Evolutionary conservation across 2,329 filamentous ascomycete genomes (phyloP).

Genomic region (Talaromyces sp.): DNA sequence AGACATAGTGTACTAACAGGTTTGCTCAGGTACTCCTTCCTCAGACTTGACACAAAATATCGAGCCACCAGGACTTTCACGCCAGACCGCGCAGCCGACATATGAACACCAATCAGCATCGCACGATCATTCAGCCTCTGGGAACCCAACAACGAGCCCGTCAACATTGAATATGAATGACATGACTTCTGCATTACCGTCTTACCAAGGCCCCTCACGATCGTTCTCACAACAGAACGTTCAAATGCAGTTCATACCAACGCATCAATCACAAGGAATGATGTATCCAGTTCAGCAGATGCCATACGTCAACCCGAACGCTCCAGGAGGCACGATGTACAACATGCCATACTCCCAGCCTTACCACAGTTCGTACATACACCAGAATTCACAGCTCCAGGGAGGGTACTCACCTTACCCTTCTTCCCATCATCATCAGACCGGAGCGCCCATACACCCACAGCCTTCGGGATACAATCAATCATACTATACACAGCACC

Average conservation of each 20-base stretch:
- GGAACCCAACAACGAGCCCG: conserved; percentile 25
- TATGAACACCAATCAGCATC: conserved; percentile 24
- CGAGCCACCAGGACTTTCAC: conserved; percentile 4
- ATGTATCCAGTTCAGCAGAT: conserved; percentile 32
- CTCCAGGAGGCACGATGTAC: conserved; percentile 27
- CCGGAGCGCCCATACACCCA: conserved; percentile 21
- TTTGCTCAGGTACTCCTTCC: conserved; percentile 5
- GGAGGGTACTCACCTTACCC: conserved; percentile 27
- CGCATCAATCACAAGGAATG: conserved; percentile 28
- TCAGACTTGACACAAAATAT: conserved; percentile 13
- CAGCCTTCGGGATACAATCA: conserved; percentile 27
- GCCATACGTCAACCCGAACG: conserved; percentile 20
- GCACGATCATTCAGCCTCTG: conserved; percentile 23
- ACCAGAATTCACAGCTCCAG: conserved; percentile 27
- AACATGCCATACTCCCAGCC: conserved; percentile 28
- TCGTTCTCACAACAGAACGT: conserved; percentile 30
- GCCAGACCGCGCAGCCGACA: conserved; percentile 23
- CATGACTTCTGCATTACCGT: conserved; percentile 33
- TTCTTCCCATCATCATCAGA: conserved; percentile 24
- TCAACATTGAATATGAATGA: conserved; percentile 32
- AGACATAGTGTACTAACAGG: neutral
- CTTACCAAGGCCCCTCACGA: conserved; percentile 21
- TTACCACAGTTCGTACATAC: conserved; percentile 31
- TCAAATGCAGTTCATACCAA: conserved; percentile 29
- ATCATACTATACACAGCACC: conserved; percentile 29